A percentile compares a stretch with the other conserved stretches of the same genome.
Evolutionary conservation across 345 rosid species (phyloP).

Genomic region (Leavenworthia alabamica): DNA sequence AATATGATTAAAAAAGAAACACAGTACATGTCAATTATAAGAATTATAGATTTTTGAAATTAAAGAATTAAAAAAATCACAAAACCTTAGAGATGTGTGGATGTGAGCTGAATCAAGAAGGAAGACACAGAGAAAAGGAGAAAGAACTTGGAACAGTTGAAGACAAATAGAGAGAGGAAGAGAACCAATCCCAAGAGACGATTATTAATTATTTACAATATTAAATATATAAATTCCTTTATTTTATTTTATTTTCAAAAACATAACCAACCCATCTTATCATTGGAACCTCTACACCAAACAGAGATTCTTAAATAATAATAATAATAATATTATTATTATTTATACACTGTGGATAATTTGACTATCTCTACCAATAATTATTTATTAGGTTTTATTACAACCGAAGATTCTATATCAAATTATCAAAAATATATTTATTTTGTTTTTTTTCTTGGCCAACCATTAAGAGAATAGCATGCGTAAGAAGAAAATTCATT

Average conservation of each 20-base stretch:
- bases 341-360: too few species aligned
- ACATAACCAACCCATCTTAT: conserved; percentile 52
- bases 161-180: conserved; percentile 35
- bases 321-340: too few species aligned
- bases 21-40: conserved; percentile 30
- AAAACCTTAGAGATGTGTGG: conserved; percentile 25
- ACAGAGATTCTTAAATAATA: conserved; percentile 21
- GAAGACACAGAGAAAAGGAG: conserved; percentile 35
- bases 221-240: neutral
- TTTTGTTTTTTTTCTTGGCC: conserved; percentile 14
- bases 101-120: conserved; percentile 42
- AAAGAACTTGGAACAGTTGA: conserved; percentile 26
- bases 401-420: conserved; percentile 26
- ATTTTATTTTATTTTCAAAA: conserved; percentile 9
- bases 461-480: conserved; percentile 39
- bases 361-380: conserved; percentile 36
- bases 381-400: conserved; percentile 19
- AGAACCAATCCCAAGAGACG: conserved; percentile 55
- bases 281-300: conserved; percentile 59
- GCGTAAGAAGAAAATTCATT: conserved; percentile 20
- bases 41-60: neutral
- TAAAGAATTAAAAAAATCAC: neutral
- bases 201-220: conserved; percentile 20
- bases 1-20: conserved; percentile 8
- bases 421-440: neutral